Conservation (phyloP, 768 basidiomycete genomes). For the Chalciporus chontae region DNA sequence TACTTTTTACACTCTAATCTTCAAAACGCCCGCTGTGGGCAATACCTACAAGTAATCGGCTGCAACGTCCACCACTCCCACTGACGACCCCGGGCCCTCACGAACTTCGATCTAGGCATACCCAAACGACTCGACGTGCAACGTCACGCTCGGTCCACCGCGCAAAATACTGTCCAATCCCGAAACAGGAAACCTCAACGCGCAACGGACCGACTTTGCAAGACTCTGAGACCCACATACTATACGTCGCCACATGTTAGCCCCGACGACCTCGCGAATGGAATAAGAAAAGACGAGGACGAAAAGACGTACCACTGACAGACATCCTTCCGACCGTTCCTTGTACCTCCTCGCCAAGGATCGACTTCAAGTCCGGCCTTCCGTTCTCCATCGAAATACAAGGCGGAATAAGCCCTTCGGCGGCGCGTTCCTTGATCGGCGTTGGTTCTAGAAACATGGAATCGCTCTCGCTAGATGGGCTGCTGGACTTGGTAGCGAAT, state of each 20-base stretch:
- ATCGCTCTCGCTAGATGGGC: constrained; percentile 9
- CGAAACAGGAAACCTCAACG: constrained; percentile 36
- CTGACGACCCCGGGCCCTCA: background rate
- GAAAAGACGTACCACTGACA: constrained; percentile 43
- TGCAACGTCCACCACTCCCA: background rate
- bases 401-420: constrained; percentile 9
- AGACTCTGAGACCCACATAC: constrained; percentile 49
- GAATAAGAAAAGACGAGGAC: background rate
- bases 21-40: background rate
- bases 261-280: too few relatives aligned
- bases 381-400: constrained; percentile 32
- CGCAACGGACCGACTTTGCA: constrained; percentile 35
- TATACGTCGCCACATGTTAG: constrained; percentile 12
- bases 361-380: constrained; percentile 39
- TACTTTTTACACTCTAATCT: background rate
- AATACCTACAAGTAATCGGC: background rate
- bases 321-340: constrained; percentile 38
- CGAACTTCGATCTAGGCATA: constrained; percentile 27
- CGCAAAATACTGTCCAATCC: constrained; percentile 24
- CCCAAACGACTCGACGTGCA: constrained; percentile 40
- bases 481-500: constrained; percentile 34
- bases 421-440: constrained; percentile 7
- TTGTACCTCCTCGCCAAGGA: constrained; percentile 38
- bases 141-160: constrained; percentile 37
- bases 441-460: constrained; percentile 19